Percentiles rank a stretch among this genome's conserved stretches.
phyloP scores from a whole-genome alignment of 2,329 filamentous ascomycete genomes.

The Botryotinia globosa region DNA sequence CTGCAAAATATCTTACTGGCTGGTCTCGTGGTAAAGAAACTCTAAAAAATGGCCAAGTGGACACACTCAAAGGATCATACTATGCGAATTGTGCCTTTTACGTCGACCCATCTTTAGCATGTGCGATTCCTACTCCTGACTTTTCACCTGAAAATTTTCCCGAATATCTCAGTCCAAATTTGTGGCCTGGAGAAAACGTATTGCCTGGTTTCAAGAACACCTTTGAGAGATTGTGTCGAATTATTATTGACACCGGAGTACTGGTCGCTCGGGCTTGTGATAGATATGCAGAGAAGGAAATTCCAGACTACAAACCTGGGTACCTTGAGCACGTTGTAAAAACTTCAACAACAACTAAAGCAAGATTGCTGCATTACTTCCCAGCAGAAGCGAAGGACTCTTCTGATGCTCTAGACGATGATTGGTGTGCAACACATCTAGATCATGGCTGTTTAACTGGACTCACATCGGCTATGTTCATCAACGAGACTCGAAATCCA shows the following conservation, averaged over 20 bases:
- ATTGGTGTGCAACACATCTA: constrained; percentile 90
- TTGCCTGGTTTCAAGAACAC: constrained; percentile 73
- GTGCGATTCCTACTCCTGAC: constrained; percentile 56
- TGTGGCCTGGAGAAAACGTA: constrained; percentile 71
- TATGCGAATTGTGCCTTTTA: constrained; percentile 83
- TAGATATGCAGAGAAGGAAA: constrained; percentile 74
- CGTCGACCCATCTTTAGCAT: constrained; percentile 59
- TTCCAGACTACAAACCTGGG: constrained; percentile 69
- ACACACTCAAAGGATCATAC: constrained; percentile 79
- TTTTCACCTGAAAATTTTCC: constrained; percentile 66
- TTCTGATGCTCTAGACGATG: constrained; percentile 60
- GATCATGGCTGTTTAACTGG: constrained; percentile 95
- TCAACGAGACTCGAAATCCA: constrained; percentile 64
- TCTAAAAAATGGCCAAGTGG: constrained; percentile 72
- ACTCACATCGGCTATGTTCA: constrained; percentile 92
- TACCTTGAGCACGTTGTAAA: constrained; percentile 87
- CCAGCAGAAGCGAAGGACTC: constrained; percentile 51
- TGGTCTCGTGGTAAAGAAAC: constrained; percentile 84
- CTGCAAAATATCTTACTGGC: constrained; percentile 64
- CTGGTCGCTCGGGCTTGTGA: constrained; percentile 91
- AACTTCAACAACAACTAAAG: constrained; percentile 85
- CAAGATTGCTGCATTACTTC: constrained; percentile 89
- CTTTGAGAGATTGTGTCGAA: constrained; percentile 70
- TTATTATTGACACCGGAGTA: constrained; percentile 87
- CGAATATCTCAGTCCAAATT: constrained; percentile 85